These are phyloP conservation scores for Diaporthe velutina DNA, from an alignment of 2,329 filamentous ascomycete genomes.

Conservation along the genomic window DNA sequence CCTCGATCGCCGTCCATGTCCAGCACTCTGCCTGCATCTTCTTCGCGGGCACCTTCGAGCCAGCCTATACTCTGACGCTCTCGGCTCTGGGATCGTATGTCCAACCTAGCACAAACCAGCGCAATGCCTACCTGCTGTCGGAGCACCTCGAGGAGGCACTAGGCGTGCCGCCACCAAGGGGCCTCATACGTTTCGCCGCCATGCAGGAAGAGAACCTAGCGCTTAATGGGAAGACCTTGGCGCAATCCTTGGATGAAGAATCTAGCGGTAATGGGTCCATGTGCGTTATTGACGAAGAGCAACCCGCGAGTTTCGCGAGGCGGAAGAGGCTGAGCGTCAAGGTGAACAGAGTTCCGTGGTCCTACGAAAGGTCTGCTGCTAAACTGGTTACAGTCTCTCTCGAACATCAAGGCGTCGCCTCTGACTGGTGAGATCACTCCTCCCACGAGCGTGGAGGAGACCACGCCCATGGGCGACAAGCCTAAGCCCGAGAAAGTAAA, in stretches of 20 bases:
- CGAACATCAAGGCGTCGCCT: conserved; percentile 46
- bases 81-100: conserved; percentile 77
- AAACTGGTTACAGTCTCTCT: conserved; percentile 47
- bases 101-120: conserved; percentile 81
- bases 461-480: conserved; percentile 32
- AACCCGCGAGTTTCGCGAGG: conserved; percentile 23
- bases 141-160: conserved; percentile 79
- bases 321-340: conserved; percentile 53
- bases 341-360: conserved; percentile 41
- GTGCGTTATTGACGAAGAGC: conserved; percentile 42
- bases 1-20: conserved; percentile 81
- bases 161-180: conserved; percentile 74
- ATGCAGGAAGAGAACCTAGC: conserved; percentile 80
- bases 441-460: conserved; percentile 40
- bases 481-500: conserved; percentile 39
- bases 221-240: conserved; percentile 77
- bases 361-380: neutral
- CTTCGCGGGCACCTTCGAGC: conserved; percentile 81
- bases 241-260: conserved; percentile 74
- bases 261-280: conserved; percentile 50
- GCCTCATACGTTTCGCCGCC: conserved; percentile 79
- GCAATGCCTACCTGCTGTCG: conserved; percentile 84
- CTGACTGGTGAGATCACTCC: conserved; percentile 36
- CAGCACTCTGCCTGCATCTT: conserved; percentile 81
- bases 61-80: conserved; percentile 83